phyloP scores from a whole-genome alignment of 2,329 filamentous ascomycete species.

The Aspergillus chevalieri region DNA sequence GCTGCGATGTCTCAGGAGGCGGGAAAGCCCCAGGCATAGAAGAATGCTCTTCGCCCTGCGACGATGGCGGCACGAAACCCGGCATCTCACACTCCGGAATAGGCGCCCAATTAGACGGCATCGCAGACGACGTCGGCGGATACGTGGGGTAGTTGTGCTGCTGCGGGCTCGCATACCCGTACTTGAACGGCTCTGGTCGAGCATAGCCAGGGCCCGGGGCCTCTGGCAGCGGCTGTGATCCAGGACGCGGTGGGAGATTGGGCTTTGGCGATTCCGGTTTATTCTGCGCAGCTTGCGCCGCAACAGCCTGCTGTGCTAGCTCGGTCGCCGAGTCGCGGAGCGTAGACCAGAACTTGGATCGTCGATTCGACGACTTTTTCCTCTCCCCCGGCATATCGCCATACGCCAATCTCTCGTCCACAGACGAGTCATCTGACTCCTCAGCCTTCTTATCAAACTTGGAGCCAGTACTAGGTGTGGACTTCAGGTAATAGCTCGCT shows the following conservation, averaged over 20 bases:
- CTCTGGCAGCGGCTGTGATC: conserved; percentile 1
- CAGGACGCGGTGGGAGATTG: conserved; percentile 2
- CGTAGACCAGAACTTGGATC: neutral
- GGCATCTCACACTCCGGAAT: conserved; percentile 37
- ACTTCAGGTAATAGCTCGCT: neutral
- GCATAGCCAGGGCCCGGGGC: conserved; percentile 29
- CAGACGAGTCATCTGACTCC: conserved; percentile 18
- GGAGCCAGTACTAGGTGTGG: neutral
- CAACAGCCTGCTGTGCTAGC: neutral
- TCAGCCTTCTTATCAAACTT: neutral
- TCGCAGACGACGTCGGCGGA: conserved; percentile 8
- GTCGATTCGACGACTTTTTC: neutral
- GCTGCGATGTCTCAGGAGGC: conserved; percentile 12
- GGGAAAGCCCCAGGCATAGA: conserved; percentile 30
- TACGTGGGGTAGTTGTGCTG: conserved; percentile 12
- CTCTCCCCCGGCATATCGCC: conserved; percentile 20
- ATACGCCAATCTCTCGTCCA: conserved; percentile 33
- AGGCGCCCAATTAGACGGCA: conserved; percentile 29
- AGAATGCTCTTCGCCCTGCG: conserved; percentile 16
- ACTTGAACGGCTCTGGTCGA: conserved; percentile 23
- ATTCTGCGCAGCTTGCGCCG: conserved; percentile 2
- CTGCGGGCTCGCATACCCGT: conserved; percentile 20
- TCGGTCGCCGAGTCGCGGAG: neutral
- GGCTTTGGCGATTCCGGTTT: no score
- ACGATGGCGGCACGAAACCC: conserved; percentile 36